Conservation (phyloP, 305 asterid species). For the Coffea humblotiana region DNA sequence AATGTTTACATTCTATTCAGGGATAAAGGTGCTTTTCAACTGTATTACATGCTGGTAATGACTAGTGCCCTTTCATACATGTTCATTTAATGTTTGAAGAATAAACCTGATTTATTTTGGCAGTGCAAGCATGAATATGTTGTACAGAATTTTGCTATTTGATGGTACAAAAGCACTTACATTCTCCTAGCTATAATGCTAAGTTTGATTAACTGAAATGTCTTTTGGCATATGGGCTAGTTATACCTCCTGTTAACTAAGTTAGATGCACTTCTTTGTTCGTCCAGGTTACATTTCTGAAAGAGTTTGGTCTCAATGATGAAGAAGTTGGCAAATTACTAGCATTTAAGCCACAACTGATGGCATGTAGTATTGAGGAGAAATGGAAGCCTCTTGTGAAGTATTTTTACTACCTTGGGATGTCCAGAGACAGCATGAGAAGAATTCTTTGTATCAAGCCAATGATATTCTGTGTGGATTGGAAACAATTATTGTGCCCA, state of each 20-base stretch:
- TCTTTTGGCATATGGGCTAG: background rate
- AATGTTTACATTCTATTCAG: too few relatives aligned
- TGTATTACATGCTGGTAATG: too few relatives aligned
- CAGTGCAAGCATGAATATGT: background rate
- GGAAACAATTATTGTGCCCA: conserved; percentile 68
- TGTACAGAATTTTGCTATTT: background rate
- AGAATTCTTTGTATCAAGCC: conserved; percentile 77
- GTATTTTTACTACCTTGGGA: conserved; percentile 88
- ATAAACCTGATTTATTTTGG: background rate
- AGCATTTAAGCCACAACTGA: conserved; percentile 87
- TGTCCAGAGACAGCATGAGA: conserved; percentile 85
- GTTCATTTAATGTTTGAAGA: background rate
- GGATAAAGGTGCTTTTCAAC: too few relatives aligned
- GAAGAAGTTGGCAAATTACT: conserved; percentile 83
- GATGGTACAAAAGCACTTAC: background rate
- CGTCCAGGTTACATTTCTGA: conserved; percentile 65
- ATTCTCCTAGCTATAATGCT: background rate
- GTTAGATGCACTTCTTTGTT: conserved; percentile 12
- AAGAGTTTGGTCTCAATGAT: conserved; percentile 74
- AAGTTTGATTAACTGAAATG: background rate
- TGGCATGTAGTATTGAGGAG: conserved; percentile 89
- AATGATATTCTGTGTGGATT: conserved; percentile 79
- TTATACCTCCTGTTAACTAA: conserved; percentile 4
- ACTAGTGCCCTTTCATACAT: too few relatives aligned
- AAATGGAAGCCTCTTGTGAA: conserved; percentile 89